Evolutionary conservation across 305 asterid genomes (phyloP).

Genomic region (Euphrasia arctica): DNA sequence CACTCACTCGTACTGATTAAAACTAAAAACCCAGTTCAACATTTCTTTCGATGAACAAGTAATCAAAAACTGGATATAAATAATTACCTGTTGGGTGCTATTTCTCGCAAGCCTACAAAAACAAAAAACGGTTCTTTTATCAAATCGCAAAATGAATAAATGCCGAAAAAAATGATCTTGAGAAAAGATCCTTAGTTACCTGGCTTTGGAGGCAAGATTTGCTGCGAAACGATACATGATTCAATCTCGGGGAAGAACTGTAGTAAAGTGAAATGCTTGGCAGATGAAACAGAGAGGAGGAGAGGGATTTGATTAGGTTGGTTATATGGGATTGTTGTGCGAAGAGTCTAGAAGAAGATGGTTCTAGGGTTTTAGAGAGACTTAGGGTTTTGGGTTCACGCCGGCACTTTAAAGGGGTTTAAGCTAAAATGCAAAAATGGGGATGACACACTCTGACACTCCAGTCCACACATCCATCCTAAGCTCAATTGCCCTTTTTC

Average conservation of each 20-base stretch:
- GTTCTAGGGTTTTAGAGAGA: constrained; percentile 53
- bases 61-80: neutral
- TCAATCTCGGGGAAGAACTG: neutral
- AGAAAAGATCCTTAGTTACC: constrained; percentile 32
- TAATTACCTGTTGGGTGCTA: constrained; percentile 42
- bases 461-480: too few species aligned
- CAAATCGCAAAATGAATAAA: constrained; percentile 9
- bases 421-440: neutral
- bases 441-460: too few species aligned
- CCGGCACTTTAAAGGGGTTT: constrained; percentile 32
- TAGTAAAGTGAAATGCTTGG: neutral
- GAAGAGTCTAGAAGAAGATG: constrained; percentile 42
- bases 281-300: constrained; percentile 10
- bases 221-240: constrained; percentile 70
- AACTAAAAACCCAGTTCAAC: neutral
- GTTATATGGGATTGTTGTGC: constrained; percentile 10
- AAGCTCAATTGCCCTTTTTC: too few species aligned
- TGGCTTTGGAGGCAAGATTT: constrained; percentile 73
- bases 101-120: constrained; percentile 50
- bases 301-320: neutral
- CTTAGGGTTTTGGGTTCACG: constrained; percentile 28
- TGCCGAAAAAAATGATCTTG: neutral
- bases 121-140: constrained; percentile 6
- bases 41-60: neutral
- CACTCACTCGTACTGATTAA: constrained; percentile 12